Conservation (phyloP, 2,329 filamentous ascomycete species). For the Kalaharituber pfeilii region DNA sequence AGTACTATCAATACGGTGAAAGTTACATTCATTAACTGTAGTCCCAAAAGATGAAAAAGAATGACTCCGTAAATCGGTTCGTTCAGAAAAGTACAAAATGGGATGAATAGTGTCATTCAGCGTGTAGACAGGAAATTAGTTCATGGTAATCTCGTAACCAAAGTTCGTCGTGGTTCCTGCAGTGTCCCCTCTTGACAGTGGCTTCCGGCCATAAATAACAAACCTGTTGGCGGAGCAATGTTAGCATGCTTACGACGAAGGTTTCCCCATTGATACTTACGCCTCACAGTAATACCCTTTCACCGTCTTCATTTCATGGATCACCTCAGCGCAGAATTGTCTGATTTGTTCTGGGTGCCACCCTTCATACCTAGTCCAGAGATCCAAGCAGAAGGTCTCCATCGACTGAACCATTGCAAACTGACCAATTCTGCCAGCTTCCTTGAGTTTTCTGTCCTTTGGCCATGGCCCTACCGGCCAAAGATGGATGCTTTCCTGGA, state of each 20-base stretch:
- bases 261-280: background rate
- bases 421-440: constrained; percentile 2
- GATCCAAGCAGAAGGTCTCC: background rate
- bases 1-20: too few relatives aligned
- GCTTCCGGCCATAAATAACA: background rate
- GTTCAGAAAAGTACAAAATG: too few relatives aligned
- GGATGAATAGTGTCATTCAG: too few relatives aligned
- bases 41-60: too few relatives aligned
- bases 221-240: background rate
- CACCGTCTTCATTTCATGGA: background rate
- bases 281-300: background rate
- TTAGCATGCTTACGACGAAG: background rate
- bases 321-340: background rate
- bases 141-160: too few relatives aligned
- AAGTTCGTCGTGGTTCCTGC: too few relatives aligned
- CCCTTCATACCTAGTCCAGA: background rate
- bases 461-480: constrained; percentile 36
- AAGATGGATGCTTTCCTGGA: constrained; percentile 28
- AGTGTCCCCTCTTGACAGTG: too few relatives aligned
- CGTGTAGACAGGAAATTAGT: too few relatives aligned
- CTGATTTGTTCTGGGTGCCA: background rate
- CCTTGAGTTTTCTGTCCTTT: constrained; percentile 23
- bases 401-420: background rate
- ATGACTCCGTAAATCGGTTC: too few relatives aligned
- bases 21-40: too few relatives aligned